A percentile compares a stretch with the other conserved stretches of the same genome.
phyloP scores from a whole-genome alignment of 2,329 filamentous ascomycete genomes.

The Phialophora tarda region DNA sequence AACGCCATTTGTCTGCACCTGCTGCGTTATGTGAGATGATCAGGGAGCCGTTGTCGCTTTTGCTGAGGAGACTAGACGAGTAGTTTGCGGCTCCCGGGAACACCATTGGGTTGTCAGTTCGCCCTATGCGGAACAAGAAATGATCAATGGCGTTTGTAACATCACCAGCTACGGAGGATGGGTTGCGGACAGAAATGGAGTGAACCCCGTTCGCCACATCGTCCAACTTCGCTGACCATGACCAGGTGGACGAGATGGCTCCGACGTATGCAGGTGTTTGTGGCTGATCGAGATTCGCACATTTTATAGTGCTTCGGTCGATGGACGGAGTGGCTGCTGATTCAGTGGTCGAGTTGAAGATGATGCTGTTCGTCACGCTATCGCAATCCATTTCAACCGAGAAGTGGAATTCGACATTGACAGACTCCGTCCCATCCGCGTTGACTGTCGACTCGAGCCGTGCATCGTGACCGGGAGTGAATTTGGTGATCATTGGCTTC shows the following conservation, averaged over 20 bases:
- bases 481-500: slow-evolving; percentile 64
- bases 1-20: slow-evolving; percentile 67
- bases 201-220: slow-evolving; percentile 66
- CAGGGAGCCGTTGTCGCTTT: slow-evolving; percentile 49
- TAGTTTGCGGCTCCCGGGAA: slow-evolving; percentile 65
- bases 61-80: slow-evolving; percentile 58
- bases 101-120: slow-evolving; percentile 63
- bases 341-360: slow-evolving; percentile 60
- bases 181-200: slow-evolving; percentile 62
- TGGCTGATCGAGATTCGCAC: slow-evolving; percentile 48
- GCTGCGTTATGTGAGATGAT: slow-evolving; percentile 64
- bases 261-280: slow-evolving; percentile 54
- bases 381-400: slow-evolving; percentile 67
- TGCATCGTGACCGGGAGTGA: slow-evolving; percentile 66
- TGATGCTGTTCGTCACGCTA: slow-evolving; percentile 57
- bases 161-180: slow-evolving; percentile 47
- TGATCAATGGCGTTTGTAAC: slow-evolving; percentile 62
- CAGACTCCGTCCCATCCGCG: slow-evolving; percentile 49
- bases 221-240: slow-evolving; percentile 58
- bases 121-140: slow-evolving; percentile 66
- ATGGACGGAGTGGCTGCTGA: slow-evolving; percentile 52
- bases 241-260: slow-evolving; percentile 61
- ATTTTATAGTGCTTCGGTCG: slow-evolving; percentile 54
- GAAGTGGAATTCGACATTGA: slow-evolving; percentile 63
- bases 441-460: slow-evolving; percentile 58